Evolutionary conservation across 2,329 filamentous ascomycete genomes (phyloP).

Genomic region (Cladophialophora exuberans): DNA sequence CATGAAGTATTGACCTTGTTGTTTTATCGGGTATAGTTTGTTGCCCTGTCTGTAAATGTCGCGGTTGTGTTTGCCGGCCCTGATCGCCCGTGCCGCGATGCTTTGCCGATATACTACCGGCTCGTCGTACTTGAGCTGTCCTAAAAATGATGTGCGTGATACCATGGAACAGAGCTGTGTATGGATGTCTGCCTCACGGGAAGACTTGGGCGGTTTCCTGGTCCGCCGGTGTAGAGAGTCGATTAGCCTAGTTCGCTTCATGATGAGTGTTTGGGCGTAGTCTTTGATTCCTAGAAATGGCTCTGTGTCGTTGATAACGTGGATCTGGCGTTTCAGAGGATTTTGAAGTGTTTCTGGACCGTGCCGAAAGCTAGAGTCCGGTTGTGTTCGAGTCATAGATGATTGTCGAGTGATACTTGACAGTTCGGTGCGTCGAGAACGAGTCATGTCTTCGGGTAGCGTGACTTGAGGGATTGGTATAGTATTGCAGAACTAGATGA

Average conservation of each 20-base stretch:
- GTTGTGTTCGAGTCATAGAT: background rate
- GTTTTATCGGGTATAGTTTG: too few species aligned
- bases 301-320: background rate
- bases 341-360: background rate
- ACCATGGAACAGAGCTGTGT: background rate
- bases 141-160: background rate
- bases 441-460: background rate
- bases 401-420: background rate
- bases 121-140: constrained; percentile 5
- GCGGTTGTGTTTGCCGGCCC: constrained; percentile 1
- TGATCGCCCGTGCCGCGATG: too few species aligned
- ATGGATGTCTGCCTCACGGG: background rate
- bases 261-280: constrained; percentile 1
- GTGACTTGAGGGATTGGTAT: too few species aligned
- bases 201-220: background rate
- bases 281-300: background rate
- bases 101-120: too few species aligned
- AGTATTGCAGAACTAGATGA: too few species aligned
- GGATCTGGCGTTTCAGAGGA: background rate
- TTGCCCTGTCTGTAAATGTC: background rate
- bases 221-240: background rate
- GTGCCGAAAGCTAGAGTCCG: background rate
- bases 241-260: background rate
- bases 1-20: too few species aligned
- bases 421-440: background rate